These are phyloP conservation scores for Phaffia rhodozyma DNA, from an alignment of 1,284 basidiomycete species.

Conservation along the genomic window DNA sequence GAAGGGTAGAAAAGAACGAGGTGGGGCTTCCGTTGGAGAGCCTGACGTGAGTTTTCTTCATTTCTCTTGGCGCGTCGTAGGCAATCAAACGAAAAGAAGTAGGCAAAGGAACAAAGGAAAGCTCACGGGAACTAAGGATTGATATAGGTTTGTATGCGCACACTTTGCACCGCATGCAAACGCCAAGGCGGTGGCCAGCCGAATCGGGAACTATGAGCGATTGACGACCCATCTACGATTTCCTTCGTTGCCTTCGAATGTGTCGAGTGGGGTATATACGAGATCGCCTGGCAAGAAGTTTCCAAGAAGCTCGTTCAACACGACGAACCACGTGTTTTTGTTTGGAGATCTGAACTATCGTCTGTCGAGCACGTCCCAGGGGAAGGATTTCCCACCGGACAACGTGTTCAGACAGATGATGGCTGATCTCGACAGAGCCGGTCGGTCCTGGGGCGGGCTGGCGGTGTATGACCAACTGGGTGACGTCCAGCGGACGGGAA, in stretches of 20 bases:
- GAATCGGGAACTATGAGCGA: constrained; percentile 63
- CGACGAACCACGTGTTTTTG: constrained; percentile 72
- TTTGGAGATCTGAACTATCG: constrained; percentile 87
- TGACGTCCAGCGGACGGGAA: constrained; percentile 50
- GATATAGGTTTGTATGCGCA: constrained; percentile 71
- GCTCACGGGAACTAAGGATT: not conserved
- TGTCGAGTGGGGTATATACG: too few species aligned
- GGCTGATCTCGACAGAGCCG: constrained; percentile 31
- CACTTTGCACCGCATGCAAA: constrained; percentile 77
- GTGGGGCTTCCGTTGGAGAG: constrained; percentile 45
- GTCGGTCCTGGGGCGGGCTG: constrained; percentile 42
- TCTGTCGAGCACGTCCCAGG: constrained; percentile 46
- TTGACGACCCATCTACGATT: constrained; percentile 79
- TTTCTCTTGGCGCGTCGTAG: not conserved
- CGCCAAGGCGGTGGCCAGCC: constrained; percentile 44
- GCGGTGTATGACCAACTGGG: constrained; percentile 67
- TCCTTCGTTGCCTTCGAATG: constrained; percentile 39
- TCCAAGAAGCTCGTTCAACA: constrained; percentile 51
- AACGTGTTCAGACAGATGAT: too few species aligned
- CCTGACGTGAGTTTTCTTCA: constrained; percentile 53
- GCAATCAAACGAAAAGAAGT: not conserved
- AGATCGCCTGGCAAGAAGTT: too few species aligned
- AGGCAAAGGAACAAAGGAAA: too few species aligned
- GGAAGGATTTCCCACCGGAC: too few species aligned
- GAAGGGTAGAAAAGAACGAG: constrained; percentile 40